These are phyloP conservation scores for Coemansia sp. DNA, from an alignment of 192 early-diverging fungal genomes.

Conservation along the genomic window DNA sequence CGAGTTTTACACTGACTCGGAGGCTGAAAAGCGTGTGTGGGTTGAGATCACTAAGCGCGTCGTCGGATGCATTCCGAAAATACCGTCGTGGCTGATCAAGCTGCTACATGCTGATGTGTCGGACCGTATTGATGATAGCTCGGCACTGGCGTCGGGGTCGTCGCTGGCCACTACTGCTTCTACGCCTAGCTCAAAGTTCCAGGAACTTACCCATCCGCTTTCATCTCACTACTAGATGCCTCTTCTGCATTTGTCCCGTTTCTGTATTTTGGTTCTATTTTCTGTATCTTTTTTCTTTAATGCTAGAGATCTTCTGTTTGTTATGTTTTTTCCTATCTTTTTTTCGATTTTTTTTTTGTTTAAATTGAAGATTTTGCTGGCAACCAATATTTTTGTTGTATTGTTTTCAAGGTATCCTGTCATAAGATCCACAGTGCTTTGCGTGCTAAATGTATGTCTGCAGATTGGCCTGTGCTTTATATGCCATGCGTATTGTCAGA, in stretches of 20 bases:
- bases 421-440: too few relatives aligned
- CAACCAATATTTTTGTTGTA: neutral
- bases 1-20: slow-evolving; percentile 52
- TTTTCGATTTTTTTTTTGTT: neutral
- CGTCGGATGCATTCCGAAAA: slow-evolving; percentile 49
- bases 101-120: slow-evolving; percentile 52
- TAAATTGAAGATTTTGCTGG: neutral
- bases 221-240: slow-evolving; percentile 1
- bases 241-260: neutral
- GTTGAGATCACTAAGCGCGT: slow-evolving; percentile 43
- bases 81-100: slow-evolving; percentile 56
- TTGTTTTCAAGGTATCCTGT: neutral
- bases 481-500: neutral
- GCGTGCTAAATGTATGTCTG: too few relatives aligned
- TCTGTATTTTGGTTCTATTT: neutral
- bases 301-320: neutral
- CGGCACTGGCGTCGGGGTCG: slow-evolving; percentile 21
- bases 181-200: slow-evolving; percentile 42
- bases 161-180: slow-evolving; percentile 24
- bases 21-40: slow-evolving; percentile 51
- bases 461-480: slow-evolving; percentile 8
- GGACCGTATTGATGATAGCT: slow-evolving; percentile 25
- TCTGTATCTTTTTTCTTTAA: neutral
- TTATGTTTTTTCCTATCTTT: neutral
- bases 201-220: slow-evolving; percentile 35